Percentiles rank a stretch among this genome's conserved stretches.
Conservation (phyloP, 2,329 filamentous ascomycete species). For the Fusarium sp. region DNA sequence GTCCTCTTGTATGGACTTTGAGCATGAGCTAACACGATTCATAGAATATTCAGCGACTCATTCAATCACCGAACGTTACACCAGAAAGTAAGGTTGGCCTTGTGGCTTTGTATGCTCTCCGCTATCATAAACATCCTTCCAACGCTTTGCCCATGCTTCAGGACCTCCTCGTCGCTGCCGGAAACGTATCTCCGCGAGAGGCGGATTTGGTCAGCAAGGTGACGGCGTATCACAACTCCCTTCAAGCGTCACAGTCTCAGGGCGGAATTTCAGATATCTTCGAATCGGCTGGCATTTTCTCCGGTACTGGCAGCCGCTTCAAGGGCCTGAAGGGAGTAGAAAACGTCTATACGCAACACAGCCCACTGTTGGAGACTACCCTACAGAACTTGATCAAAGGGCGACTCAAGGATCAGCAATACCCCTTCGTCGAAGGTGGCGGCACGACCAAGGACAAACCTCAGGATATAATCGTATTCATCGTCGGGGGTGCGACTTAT, state of each 20-base stretch:
- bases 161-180: slow-evolving; percentile 85
- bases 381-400: slow-evolving; percentile 95
- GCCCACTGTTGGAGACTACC: slow-evolving; percentile 85
- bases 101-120: slow-evolving; percentile 92
- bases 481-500: slow-evolving; percentile 92
- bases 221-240: slow-evolving; percentile 84
- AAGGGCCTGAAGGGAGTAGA: slow-evolving; percentile 97
- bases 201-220: slow-evolving; percentile 86
- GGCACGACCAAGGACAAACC: slow-evolving; percentile 92
- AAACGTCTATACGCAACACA: slow-evolving; percentile 98
- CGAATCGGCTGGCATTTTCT: slow-evolving; percentile 90
- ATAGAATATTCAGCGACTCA: slow-evolving; percentile 84
- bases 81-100: slow-evolving; percentile 87
- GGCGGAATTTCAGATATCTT: slow-evolving; percentile 91
- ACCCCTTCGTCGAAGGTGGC: slow-evolving; percentile 91
- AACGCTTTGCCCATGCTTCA: slow-evolving; percentile 86
- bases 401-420: slow-evolving; percentile 83
- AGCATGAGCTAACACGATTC: slow-evolving; percentile 35
- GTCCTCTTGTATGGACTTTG: background rate
- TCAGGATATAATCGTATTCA: slow-evolving; percentile 95
- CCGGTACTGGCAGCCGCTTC: slow-evolving; percentile 85
- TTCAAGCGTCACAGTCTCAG: slow-evolving; percentile 80
- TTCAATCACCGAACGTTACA: slow-evolving; percentile 81
- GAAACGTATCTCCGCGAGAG: slow-evolving; percentile 79
- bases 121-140: slow-evolving; percentile 87